These are phyloP conservation scores for Sugiyamaella lignohabitans DNA, from an alignment of 805 yeast genomes.

Conservation along the genomic window DNA sequence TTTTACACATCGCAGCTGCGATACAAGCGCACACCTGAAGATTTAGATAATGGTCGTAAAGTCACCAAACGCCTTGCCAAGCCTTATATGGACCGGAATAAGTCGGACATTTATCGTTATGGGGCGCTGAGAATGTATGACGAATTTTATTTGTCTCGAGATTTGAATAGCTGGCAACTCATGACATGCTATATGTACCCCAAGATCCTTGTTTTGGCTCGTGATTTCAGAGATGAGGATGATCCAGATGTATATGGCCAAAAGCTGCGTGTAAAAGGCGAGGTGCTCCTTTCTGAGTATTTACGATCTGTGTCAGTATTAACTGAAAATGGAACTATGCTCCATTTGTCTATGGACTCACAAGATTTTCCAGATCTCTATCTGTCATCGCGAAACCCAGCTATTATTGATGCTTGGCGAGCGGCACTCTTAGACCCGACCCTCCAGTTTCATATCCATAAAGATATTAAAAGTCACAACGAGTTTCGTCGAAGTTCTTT, in stretches of 20 bases:
- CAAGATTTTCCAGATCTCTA: constrained; percentile 12
- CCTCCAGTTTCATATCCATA: not conserved
- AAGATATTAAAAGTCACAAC: not conserved
- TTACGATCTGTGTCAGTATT: constrained; percentile 5
- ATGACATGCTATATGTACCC: constrained; percentile 16
- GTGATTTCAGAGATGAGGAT: not conserved
- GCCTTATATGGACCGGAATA: not conserved
- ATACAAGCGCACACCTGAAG: constrained; percentile 4
- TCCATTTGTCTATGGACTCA: constrained; percentile 7
- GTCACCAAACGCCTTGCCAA: not conserved
- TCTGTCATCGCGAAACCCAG: constrained; percentile 8
- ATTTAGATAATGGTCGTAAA: constrained; percentile 1
- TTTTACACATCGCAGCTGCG: not conserved
- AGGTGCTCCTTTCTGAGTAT: constrained; percentile 13
- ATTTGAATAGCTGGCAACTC: constrained; percentile 14
- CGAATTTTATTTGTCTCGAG: constrained; percentile 12
- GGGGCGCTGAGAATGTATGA: constrained; percentile 15
- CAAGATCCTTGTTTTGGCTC: constrained; percentile 10
- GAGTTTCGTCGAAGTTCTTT: not conserved
- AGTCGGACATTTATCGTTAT: constrained; percentile 9
- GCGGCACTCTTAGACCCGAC: constrained; percentile 13
- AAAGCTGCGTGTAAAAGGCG: constrained; percentile 10
- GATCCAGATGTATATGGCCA: not conserved
- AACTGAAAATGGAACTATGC: constrained; percentile 1
- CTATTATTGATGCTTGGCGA: constrained; percentile 12